These are phyloP conservation scores for Pseudonitzschia delicatissima DNA, from an alignment of 108 stramenopile genomes.

Conservation along the genomic window DNA sequence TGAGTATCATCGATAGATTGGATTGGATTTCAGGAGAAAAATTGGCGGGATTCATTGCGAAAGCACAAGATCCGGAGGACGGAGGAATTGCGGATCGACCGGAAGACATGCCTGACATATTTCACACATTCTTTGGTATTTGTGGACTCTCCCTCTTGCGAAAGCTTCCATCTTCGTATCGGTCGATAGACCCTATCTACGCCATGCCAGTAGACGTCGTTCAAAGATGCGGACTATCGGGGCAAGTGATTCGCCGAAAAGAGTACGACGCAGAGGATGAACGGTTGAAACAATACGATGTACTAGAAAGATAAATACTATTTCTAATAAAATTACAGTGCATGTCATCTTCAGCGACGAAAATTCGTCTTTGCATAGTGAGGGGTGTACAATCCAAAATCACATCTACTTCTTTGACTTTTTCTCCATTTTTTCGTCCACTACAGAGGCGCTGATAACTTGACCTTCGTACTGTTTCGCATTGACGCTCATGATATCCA, in stretches of 20 bases:
- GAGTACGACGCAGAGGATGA: constrained; percentile 31
- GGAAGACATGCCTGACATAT: constrained; percentile 93
- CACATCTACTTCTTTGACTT: constrained; percentile 4
- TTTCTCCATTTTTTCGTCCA: constrained; percentile 8
- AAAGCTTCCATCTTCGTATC: constrained; percentile 50
- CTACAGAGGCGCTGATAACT: constrained; percentile 17
- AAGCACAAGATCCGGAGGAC: constrained; percentile 96
- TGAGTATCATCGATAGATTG: constrained; percentile 91
- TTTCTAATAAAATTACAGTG: not conserved
- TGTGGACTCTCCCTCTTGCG: constrained; percentile 88
- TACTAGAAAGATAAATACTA: not conserved
- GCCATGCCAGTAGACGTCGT: constrained; percentile 84
- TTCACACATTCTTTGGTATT: constrained; percentile 98
- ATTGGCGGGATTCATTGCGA: constrained; percentile 87
- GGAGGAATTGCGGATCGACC: constrained; percentile 98
- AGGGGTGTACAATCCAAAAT: not conserved
- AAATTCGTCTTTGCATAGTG: not conserved
- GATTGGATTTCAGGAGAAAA: constrained; percentile 85
- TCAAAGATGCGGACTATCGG: constrained; percentile 44
- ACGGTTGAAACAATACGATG: constrained; percentile 38
- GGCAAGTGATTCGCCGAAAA: constrained; percentile 48
- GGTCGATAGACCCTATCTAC: constrained; percentile 84
- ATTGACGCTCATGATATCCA: constrained; percentile 25
- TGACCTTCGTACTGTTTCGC: constrained; percentile 20
- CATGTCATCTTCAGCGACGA: not conserved